phyloP scores from a whole-genome alignment of 495 filamentous ascomycete genomes.

The Penicillium paxilli region DNA sequence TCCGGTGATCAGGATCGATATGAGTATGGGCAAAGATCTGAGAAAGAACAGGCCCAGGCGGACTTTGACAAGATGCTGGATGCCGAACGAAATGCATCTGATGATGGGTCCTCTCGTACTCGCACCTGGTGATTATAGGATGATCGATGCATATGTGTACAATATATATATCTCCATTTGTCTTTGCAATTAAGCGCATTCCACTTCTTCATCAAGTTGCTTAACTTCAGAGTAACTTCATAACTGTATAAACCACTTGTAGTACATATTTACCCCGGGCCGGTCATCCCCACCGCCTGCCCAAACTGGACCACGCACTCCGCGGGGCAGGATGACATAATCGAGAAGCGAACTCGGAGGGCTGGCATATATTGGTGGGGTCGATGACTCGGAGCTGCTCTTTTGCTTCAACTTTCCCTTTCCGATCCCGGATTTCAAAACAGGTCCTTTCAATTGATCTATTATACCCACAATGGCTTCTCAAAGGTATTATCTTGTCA shows the following conservation, averaged over 20 bases:
- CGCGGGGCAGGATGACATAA: neutral
- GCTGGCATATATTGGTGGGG: constrained; percentile 1
- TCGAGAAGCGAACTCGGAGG: constrained; percentile 1
- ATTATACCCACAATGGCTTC: neutral
- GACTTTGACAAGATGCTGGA: constrained; percentile 47
- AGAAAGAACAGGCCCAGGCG: constrained; percentile 37
- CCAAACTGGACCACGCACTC: neutral
- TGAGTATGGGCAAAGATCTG: constrained; percentile 16
- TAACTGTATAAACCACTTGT: too few relatives aligned
- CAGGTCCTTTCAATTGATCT: neutral
- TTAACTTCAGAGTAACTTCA: too few relatives aligned
- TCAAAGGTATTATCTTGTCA: neutral
- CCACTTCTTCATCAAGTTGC: too few relatives aligned
- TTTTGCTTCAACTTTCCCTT: neutral
- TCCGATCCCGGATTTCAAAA: constrained; percentile 2
- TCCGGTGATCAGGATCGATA: constrained; percentile 7
- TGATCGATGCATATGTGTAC: neutral
- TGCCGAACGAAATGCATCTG: constrained; percentile 31
- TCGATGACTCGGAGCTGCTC: constrained; percentile 1
- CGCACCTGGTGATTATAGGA: constrained; percentile 26
- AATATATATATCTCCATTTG: neutral
- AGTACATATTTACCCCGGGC: neutral
- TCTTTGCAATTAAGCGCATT: neutral
- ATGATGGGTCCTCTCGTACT: constrained; percentile 11
- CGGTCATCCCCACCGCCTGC: neutral